Conservation (phyloP, 1,284 basidiomycete genomes). For the Phaffia rhodozyma region DNA sequence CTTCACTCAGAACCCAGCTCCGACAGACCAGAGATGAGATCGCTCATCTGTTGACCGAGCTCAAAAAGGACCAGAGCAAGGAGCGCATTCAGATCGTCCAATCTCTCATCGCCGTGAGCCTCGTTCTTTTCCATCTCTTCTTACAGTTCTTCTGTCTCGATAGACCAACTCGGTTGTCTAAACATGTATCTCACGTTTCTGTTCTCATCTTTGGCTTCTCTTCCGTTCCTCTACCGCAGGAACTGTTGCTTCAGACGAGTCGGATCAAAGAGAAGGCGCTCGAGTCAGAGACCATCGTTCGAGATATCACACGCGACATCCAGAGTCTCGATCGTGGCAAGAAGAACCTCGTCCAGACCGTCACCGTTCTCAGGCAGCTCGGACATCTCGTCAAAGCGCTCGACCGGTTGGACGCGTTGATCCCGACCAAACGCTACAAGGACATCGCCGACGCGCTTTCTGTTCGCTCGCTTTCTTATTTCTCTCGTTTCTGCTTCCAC, state of each 20-base stretch:
- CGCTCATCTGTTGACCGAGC: slow-evolving; percentile 49
- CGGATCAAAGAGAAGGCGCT: slow-evolving; percentile 88
- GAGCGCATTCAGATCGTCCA: slow-evolving; percentile 76
- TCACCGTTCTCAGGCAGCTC: slow-evolving; percentile 79
- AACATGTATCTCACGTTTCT: not conserved
- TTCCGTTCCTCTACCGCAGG: slow-evolving; percentile 40
- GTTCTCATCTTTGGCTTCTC: not conserved
- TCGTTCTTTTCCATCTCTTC: not conserved
- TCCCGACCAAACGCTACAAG: slow-evolving; percentile 61
- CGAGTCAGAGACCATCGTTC: slow-evolving; percentile 89
- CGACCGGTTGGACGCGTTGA: slow-evolving; percentile 62
- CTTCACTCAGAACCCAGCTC: slow-evolving; percentile 49
- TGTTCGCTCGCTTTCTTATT: slow-evolving; percentile 22
- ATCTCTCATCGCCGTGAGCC: slow-evolving; percentile 70
- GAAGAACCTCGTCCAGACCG: slow-evolving; percentile 76
- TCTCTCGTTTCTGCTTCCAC: slow-evolving; percentile 15
- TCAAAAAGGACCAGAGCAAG: slow-evolving; percentile 66
- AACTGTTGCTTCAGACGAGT: slow-evolving; percentile 83
- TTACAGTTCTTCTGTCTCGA: not conserved
- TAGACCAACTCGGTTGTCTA: not conserved
- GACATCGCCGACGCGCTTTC: slow-evolving; percentile 72
- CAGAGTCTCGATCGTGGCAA: slow-evolving; percentile 89
- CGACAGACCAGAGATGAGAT: slow-evolving; percentile 59
- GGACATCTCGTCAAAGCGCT: slow-evolving; percentile 86
- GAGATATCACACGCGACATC: slow-evolving; percentile 92